phyloP scores from a whole-genome alignment of 2,329 filamentous ascomycete genomes.

The Podosphaera fusca region DNA sequence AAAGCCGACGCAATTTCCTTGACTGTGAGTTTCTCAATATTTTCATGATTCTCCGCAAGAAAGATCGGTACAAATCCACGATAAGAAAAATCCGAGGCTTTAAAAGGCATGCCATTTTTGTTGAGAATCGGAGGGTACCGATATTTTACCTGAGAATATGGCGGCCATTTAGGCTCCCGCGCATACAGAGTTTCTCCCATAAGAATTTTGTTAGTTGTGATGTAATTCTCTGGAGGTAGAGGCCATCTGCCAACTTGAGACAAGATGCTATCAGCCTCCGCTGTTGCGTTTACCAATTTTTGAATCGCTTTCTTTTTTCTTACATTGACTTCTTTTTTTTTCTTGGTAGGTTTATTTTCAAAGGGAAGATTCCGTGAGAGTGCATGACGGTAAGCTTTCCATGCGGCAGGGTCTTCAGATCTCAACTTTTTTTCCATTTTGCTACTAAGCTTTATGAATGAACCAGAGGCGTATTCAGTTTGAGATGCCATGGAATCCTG shows the following conservation, averaged over 20 bases:
- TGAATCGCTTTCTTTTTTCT: neutral
- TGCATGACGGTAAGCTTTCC: neutral
- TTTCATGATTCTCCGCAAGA: slow-evolving; percentile 2
- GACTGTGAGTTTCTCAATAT: neutral
- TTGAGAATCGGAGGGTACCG: neutral
- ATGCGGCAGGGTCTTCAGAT: neutral
- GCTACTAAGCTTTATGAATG: neutral
- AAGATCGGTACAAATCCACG: slow-evolving; percentile 4
- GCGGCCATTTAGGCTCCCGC: neutral
- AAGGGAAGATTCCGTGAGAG: neutral
- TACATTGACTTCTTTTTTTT: neutral
- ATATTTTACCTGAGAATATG: neutral
- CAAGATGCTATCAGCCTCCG: neutral
- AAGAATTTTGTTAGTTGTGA: neutral
- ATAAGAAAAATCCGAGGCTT: slow-evolving; percentile 5
- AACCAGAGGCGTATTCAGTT: neutral
- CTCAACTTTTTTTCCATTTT: neutral
- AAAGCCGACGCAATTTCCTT: slow-evolving; percentile 2
- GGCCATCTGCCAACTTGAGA: neutral
- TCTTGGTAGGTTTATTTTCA: neutral
- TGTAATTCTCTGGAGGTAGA: neutral
- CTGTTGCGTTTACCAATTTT: neutral
- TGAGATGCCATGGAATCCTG: too few species aligned
- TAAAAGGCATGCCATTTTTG: slow-evolving; percentile 3
- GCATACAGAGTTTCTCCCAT: neutral